Evolutionary conservation across 192 early-diverging fungal species (phyloP), one percentile per base, ranked within the genome.

Genomic region (Entomortierella beljakovae): DNA sequence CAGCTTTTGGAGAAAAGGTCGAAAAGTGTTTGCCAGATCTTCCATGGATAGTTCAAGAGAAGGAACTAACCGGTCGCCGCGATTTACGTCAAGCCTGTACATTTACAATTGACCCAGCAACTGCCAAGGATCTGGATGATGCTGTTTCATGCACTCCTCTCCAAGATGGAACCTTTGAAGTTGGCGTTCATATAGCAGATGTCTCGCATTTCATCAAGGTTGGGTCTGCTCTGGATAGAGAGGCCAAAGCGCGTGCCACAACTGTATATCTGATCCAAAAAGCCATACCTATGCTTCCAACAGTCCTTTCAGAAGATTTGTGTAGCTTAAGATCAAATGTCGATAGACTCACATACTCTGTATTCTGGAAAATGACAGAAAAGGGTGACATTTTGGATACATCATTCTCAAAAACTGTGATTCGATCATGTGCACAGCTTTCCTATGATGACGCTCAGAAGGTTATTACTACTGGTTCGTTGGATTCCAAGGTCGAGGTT

Each of bases 141-240:
- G 94, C 94, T 18, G 75, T 96, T 2, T 93, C 91, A 0, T 82
- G 90, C 54, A 81, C 81, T 25, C 71, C 62, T 2, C 61, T 92
- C 22, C 84, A 80, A 1, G 88, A 94, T 64, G 93, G 90, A 33
- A 89, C 64, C 4, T 94, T 79, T 59, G 93, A 96, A 80, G 84
- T 96, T 33, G 89, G 87, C 67, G 86, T 89, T 29, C 89, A 98
- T 70, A 96, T 99, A 84, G 95, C 97, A 29, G 98, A 99, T 82
- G 96, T 98, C 26, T 92, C 93, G 23, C 92, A 98, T 76, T 99
- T 99, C 87, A 96, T 99, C 53, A 94, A 95, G 70, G 92, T 94
- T 10, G 90, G 90, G 51, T 96, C 92, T 34, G 90, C 96, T 6
- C 92, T 99, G 88, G 98, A 99, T 71, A 80, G 89, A 54, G 98